phyloP scores from a whole-genome alignment of 2,329 filamentous ascomycete species.

The Cercospora nicotianae region DNA sequence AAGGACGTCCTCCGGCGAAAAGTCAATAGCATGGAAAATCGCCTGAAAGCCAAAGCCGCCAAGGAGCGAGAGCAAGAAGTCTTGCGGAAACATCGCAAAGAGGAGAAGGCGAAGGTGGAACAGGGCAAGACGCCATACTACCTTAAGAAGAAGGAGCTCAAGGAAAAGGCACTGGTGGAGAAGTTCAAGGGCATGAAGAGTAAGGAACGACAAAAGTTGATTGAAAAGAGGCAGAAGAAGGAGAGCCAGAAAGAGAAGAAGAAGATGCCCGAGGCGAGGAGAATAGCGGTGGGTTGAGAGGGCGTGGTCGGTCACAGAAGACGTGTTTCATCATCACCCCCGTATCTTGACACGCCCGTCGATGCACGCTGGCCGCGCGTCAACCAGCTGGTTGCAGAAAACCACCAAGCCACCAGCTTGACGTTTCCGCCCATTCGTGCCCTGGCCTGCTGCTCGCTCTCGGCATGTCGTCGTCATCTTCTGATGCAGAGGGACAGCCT shows the following conservation, averaged over 20 bases:
- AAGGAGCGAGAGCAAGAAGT: conserved; percentile 71
- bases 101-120: conserved; percentile 80
- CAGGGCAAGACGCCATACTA: conserved; percentile 93
- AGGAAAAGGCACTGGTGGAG: conserved; percentile 77
- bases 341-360: background rate
- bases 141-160: conserved; percentile 85
- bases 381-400: background rate
- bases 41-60: conserved; percentile 67
- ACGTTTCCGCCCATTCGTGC: background rate
- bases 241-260: conserved; percentile 78
- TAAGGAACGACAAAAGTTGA: conserved; percentile 77
- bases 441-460: background rate
- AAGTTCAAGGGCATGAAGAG: conserved; percentile 81
- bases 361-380: background rate
- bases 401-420: background rate
- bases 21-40: conserved; percentile 76
- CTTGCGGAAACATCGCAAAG: conserved; percentile 70
- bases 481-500: background rate
- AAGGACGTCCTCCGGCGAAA: conserved; percentile 71
- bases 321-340: background rate
- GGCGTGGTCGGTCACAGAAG: background rate
- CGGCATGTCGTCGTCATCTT: background rate
- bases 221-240: conserved; percentile 90
- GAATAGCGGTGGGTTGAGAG: conserved; percentile 24
- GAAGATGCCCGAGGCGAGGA: conserved; percentile 49